Evolutionary conservation across 2,329 filamentous ascomycete species (phyloP).

Genomic region (Cytospora schulzeri): DNA sequence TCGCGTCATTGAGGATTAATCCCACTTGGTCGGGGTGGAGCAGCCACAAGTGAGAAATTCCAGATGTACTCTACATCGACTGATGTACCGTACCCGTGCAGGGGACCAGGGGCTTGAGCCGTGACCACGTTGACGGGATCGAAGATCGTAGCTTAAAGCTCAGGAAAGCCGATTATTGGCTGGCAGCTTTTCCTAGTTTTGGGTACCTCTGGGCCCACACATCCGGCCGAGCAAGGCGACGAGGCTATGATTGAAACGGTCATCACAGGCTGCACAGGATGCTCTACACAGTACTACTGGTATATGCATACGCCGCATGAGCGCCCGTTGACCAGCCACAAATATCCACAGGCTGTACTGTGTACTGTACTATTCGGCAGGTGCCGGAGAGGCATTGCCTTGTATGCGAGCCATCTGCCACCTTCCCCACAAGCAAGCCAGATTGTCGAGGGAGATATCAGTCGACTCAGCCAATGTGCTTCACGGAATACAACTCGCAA

Average conservation of each 20-base stretch:
- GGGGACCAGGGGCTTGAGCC: constrained; percentile 6
- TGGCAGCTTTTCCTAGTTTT: constrained; percentile 25
- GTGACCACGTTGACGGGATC: constrained; percentile 17
- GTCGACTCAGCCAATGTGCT: not conserved
- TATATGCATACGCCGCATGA: not conserved
- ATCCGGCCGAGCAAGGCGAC: constrained; percentile 18
- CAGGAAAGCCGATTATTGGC: constrained; percentile 23
- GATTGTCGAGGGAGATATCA: not conserved
- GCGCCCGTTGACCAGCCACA: not conserved
- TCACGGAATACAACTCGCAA: not conserved
- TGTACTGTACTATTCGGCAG: not conserved
- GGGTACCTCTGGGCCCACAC: constrained; percentile 8
- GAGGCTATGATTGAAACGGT: constrained; percentile 16
- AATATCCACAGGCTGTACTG: not conserved
- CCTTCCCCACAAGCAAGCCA: not conserved
- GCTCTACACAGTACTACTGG: not conserved
- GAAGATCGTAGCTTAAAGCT: constrained; percentile 23
- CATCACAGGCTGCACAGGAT: constrained; percentile 19
- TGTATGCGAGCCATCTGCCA: constrained; percentile 1
- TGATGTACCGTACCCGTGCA: constrained; percentile 7
- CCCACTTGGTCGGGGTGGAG: constrained; percentile 17
- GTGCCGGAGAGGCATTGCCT: not conserved
- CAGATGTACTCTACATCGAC: constrained; percentile 10
- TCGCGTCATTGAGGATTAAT: constrained; percentile 12
- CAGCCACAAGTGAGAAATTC: not conserved